phyloP scores from a whole-genome alignment of 805 yeast species.

The Jamesozyma rosinii region DNA sequence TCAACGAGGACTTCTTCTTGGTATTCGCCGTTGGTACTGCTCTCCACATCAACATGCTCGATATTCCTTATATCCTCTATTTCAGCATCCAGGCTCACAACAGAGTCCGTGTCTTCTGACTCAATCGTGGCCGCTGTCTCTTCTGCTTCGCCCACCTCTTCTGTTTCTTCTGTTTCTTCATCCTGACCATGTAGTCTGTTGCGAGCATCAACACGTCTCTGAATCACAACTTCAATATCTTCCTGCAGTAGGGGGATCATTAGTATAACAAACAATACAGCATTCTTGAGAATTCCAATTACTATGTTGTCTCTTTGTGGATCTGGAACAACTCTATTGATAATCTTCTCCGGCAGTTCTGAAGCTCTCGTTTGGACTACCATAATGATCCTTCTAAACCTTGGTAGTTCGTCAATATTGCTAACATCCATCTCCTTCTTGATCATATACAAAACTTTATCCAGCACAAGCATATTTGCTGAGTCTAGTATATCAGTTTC shows the following conservation, averaged over 20 bases:
- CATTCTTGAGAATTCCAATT: conserved; percentile 16
- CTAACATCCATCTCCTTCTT: conserved; percentile 1
- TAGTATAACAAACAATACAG: conserved; percentile 15
- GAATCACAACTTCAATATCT: conserved; percentile 9
- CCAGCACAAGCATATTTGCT: not conserved
- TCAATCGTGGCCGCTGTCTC: not conserved
- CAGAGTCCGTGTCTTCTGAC: no score
- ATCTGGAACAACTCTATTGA: conserved; percentile 18
- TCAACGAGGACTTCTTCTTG: no score
- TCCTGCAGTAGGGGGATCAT: conserved; percentile 15
- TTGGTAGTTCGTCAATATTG: not conserved
- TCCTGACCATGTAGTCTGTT: not conserved
- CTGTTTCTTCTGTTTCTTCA: not conserved
- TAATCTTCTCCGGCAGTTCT: not conserved
- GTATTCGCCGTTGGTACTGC: no score
- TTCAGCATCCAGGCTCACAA: no score
- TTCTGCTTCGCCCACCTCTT: not conserved
- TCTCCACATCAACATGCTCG: no score
- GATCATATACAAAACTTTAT: not conserved
- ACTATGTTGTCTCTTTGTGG: conserved; percentile 13
- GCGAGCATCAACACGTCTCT: conserved; percentile 2
- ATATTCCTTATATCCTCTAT: no score
- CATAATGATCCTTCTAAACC: not conserved
- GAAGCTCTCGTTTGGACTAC: not conserved
- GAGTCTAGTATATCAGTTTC: not conserved